A percentile compares a stretch with the other conserved stretches of the same genome.
Conservation (phyloP, 2,329 filamentous ascomycete genomes). For the Ramichloridium luteum region DNA sequence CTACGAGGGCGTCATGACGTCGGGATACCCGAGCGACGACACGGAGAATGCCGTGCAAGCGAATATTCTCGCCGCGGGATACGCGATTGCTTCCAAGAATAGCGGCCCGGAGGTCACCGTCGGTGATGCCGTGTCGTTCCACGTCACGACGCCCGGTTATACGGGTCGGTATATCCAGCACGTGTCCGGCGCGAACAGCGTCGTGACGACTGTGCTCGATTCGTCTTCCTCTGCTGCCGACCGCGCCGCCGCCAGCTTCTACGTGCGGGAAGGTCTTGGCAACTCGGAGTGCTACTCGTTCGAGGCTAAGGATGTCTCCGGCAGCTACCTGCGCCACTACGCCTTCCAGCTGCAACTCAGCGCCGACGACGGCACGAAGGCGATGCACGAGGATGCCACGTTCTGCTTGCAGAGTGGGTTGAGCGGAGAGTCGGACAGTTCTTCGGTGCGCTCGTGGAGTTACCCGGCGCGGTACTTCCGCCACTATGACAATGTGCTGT, state of each 20-base stretch:
- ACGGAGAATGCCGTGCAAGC: slow-evolving; percentile 40
- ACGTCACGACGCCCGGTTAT: slow-evolving; percentile 43
- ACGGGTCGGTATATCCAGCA: slow-evolving; percentile 45
- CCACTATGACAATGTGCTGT: slow-evolving; percentile 38
- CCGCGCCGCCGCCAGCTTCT: slow-evolving; percentile 10
- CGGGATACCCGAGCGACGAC: slow-evolving; percentile 47
- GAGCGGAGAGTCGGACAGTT: slow-evolving; percentile 37
- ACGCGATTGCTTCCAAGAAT: slow-evolving; percentile 37
- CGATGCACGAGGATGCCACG: slow-evolving; percentile 49
- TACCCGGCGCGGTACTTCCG: slow-evolving; percentile 49
- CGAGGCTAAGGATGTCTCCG: slow-evolving; percentile 46
- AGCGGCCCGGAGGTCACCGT: slow-evolving; percentile 38
- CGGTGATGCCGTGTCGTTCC: slow-evolving; percentile 42
- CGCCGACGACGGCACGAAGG: slow-evolving; percentile 43
- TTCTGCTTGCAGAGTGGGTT: slow-evolving; percentile 47
- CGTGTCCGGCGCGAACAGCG: slow-evolving; percentile 25
- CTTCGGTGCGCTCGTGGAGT: slow-evolving; percentile 46
- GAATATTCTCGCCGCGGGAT: slow-evolving; percentile 37
- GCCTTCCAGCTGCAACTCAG: slow-evolving; percentile 40
- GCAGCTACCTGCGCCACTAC: slow-evolving; percentile 47
- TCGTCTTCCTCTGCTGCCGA: slow-evolving; percentile 9
- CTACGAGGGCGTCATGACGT: slow-evolving; percentile 52
- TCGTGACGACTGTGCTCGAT: slow-evolving; percentile 6
- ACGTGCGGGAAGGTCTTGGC: slow-evolving; percentile 34
- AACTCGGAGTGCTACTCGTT: slow-evolving; percentile 50